Evolutionary conservation across 768 basidiomycete genomes (phyloP).

Genomic region (Tricholoma sp.): DNA sequence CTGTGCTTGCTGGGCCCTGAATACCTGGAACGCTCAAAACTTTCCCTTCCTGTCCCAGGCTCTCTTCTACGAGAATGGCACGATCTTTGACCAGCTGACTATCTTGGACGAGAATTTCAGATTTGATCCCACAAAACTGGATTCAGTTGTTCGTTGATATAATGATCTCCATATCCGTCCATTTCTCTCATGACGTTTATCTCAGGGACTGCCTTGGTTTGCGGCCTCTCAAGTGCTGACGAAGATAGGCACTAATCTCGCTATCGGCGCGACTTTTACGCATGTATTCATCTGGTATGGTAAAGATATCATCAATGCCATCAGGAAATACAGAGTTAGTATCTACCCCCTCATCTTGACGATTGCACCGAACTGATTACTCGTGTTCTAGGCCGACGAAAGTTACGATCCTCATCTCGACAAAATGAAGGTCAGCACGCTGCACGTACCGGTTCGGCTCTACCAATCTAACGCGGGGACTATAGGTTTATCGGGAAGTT

Average conservation of each 20-base stretch:
- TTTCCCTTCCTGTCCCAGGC: conserved; percentile 23
- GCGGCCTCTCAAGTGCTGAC: conserved; percentile 39
- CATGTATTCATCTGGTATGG: conserved; percentile 52
- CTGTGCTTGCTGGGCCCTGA: conserved; percentile 1
- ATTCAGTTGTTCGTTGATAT: conserved; percentile 31
- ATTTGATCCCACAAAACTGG: conserved; percentile 46
- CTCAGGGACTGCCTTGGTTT: conserved; percentile 40
- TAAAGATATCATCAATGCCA: conserved; percentile 38
- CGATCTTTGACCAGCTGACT: conserved; percentile 43
- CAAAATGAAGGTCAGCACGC: conserved; percentile 1
- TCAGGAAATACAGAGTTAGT: conserved; percentile 36
- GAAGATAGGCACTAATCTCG: conserved; percentile 32
- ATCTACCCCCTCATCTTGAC: background rate
- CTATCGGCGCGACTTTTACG: conserved; percentile 43
- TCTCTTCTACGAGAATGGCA: conserved; percentile 41
- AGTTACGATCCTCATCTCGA: background rate
- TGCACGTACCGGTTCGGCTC: background rate
- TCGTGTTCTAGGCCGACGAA: background rate
- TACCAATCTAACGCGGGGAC: background rate
- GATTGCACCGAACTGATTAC: background rate
- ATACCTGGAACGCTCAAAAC: conserved; percentile 4
- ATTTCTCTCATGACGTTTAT: background rate
- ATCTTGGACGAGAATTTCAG: conserved; percentile 50
- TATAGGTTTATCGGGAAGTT: background rate
- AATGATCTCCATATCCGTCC: background rate